Conservation (phyloP, 2,329 filamentous ascomycete genomes). For the Chalaropsis ovoidea region DNA sequence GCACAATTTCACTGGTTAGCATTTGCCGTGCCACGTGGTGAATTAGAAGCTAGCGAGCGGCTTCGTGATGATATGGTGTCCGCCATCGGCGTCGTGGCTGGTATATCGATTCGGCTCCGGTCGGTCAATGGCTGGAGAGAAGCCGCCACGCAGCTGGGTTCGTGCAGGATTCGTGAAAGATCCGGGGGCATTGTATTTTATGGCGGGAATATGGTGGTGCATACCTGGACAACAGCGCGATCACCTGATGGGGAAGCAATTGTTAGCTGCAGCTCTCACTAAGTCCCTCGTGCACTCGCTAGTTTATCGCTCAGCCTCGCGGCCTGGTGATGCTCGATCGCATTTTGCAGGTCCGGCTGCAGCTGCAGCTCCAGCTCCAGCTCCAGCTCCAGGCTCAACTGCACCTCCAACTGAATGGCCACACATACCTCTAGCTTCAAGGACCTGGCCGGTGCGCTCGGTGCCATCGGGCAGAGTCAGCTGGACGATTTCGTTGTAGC, state of each 20-base stretch:
- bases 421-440: slow-evolving; percentile 82
- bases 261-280: slow-evolving; percentile 27
- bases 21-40: background rate
- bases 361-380: slow-evolving; percentile 21
- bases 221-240: slow-evolving; percentile 88
- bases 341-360: background rate
- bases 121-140: background rate
- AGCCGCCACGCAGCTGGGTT: background rate
- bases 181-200: slow-evolving; percentile 18
- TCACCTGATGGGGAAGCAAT: slow-evolving; percentile 49
- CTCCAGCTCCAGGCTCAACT: background rate
- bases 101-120: background rate
- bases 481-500: slow-evolving; percentile 96
- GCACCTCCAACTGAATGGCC: background rate
- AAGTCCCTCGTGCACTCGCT: slow-evolving; percentile 21
- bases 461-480: slow-evolving; percentile 93
- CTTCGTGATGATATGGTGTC: background rate
- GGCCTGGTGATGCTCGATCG: background rate
- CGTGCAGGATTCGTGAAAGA: background rate
- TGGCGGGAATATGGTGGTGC: background rate
- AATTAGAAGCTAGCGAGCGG: background rate
- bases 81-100: background rate
- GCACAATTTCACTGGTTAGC: slow-evolving; percentile 9
- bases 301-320: background rate
- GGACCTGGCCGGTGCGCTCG: slow-evolving; percentile 84